Evolutionary conservation across 2,329 filamentous ascomycete genomes (phyloP).

Genomic region (Xylaria sp.): DNA sequence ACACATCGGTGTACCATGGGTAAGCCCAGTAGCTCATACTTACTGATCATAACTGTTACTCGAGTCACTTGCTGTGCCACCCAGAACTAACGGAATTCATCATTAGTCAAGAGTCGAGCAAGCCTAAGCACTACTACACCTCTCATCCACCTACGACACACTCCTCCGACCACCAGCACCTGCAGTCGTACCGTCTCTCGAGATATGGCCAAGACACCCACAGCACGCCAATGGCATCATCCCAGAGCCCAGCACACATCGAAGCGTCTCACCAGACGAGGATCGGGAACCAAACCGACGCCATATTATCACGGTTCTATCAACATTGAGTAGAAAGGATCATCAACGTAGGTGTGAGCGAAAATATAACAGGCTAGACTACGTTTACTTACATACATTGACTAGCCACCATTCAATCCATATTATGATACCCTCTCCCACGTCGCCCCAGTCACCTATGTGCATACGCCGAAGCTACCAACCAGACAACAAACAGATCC

Average conservation of each 20-base stretch:
- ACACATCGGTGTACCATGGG: slow-evolving; percentile 19
- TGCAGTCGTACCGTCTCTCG: slow-evolving; percentile 28
- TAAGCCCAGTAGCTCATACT: slow-evolving; percentile 1
- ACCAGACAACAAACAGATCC: neutral
- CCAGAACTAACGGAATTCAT: neutral
- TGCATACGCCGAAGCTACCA: neutral
- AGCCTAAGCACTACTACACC: slow-evolving; percentile 28
- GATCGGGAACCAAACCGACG: slow-evolving; percentile 23
- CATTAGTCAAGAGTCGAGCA: slow-evolving; percentile 18
- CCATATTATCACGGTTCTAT: slow-evolving; percentile 28
- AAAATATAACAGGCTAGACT: neutral
- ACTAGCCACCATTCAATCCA: neutral
- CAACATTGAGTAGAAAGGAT: slow-evolving; percentile 2
- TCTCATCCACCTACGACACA: slow-evolving; percentile 29
- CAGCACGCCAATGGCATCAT: slow-evolving; percentile 22
- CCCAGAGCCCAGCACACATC: slow-evolving; percentile 15
- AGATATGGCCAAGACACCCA: slow-evolving; percentile 27
- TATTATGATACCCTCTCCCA: neutral
- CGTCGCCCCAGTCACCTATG: neutral
- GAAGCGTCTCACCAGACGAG: slow-evolving; percentile 5
- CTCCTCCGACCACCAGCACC: slow-evolving; percentile 13
- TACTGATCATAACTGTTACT: neutral
- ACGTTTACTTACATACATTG: neutral
- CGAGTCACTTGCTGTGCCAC: neutral
- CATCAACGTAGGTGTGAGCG: neutral